Conservation (phyloP, 805 yeast species). For the Saturnispora gosingensis region DNA sequence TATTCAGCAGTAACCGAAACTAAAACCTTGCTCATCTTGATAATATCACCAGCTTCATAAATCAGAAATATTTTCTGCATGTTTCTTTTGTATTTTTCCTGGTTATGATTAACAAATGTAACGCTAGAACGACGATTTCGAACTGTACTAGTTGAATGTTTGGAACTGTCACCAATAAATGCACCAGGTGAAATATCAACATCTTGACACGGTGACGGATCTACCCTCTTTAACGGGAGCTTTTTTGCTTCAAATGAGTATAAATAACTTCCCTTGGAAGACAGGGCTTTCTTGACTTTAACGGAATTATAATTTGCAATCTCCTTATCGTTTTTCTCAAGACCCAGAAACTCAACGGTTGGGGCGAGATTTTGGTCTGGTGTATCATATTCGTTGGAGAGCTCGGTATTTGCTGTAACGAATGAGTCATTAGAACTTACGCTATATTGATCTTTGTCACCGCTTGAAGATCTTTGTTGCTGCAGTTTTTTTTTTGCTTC, state of each 20-base stretch:
- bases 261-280: slow-evolving; percentile 1
- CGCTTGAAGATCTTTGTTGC: not conserved
- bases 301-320: not conserved
- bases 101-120: not conserved
- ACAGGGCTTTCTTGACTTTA: slow-evolving; percentile 5
- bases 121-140: not conserved
- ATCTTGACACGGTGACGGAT: slow-evolving; percentile 8
- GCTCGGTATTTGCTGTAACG: slow-evolving; percentile 17
- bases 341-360: not conserved
- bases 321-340: not conserved
- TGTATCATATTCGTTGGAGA: not conserved
- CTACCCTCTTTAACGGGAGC: slow-evolving; percentile 7
- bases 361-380: not conserved
- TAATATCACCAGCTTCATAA: slow-evolving; percentile 48
- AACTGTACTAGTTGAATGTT: not conserved
- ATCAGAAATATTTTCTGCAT: slow-evolving; percentile 24
- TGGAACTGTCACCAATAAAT: not conserved
- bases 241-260: slow-evolving; percentile 8
- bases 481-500: not conserved
- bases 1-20: slow-evolving; percentile 41
- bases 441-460: not conserved
- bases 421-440: slow-evolving; percentile 14
- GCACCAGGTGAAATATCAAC: not conserved
- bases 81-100: slow-evolving; percentile 14
- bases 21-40: slow-evolving; percentile 60